These are phyloP conservation scores for Rehmannia glutinosa DNA, from an alignment of 257 asterid genomes.

Conservation along the genomic window DNA sequence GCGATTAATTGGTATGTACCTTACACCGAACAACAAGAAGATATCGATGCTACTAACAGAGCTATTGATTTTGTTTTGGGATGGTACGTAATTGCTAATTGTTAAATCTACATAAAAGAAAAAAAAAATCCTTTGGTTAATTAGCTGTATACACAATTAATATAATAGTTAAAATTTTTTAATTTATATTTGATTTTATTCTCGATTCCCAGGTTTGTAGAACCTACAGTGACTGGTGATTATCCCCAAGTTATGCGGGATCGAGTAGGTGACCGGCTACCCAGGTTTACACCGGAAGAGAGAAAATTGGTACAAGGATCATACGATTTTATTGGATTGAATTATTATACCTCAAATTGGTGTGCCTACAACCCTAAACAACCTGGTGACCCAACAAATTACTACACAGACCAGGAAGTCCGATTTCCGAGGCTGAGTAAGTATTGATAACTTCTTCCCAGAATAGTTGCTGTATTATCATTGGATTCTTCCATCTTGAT, in stretches of 20 bases:
- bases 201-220: not conserved
- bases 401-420: slow-evolving; percentile 4
- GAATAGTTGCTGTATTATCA: too few species aligned
- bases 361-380: not conserved
- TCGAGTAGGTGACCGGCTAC: not conserved
- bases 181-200: too few species aligned
- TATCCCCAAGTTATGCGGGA: not conserved
- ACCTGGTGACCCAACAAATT: not conserved
- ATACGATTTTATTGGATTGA: not conserved
- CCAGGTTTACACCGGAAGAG: not conserved
- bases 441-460: not conserved
- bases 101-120: too few species aligned
- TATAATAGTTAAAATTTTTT: too few species aligned
- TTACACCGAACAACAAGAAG: not conserved
- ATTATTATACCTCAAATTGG: not conserved
- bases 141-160: too few species aligned
- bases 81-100: not conserved
- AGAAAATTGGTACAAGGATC: not conserved
- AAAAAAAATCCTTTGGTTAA: too few species aligned
- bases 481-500: not conserved
- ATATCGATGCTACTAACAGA: not conserved
- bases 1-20: not conserved
- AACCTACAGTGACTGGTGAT: not conserved
- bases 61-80: not conserved
- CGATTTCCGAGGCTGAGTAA: slow-evolving; percentile 3